Percentiles rank a stretch among this genome's conserved stretches.
phyloP scores from a whole-genome alignment of 2,329 filamentous ascomycete genomes.

The Atkinsonella texensis region DNA sequence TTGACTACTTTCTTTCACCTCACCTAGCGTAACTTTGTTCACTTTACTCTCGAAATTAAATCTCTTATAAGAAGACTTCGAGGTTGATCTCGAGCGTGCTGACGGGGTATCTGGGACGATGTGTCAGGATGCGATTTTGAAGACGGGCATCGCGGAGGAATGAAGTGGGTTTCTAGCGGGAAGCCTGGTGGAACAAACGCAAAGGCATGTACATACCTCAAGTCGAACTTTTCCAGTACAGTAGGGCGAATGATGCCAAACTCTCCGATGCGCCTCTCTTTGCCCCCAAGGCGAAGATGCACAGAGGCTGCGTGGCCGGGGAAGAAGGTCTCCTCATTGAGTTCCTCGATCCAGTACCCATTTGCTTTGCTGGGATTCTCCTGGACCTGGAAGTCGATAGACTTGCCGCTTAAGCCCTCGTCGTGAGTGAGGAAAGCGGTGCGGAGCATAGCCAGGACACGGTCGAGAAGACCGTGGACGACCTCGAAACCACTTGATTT shows the following conservation, averaged over 20 bases:
- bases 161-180: not conserved
- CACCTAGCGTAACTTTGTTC: conserved; percentile 2
- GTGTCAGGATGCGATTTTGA: not conserved
- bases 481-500: conserved; percentile 92
- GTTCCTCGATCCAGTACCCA: conserved; percentile 90
- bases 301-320: conserved; percentile 79
- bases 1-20: not conserved
- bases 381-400: conserved; percentile 39
- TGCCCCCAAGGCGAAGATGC: conserved; percentile 61
- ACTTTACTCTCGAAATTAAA: not conserved
- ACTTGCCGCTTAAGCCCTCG: conserved; percentile 46
- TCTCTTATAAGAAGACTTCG: conserved; percentile 68
- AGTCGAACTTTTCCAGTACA: conserved; percentile 85
- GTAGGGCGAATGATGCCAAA: conserved; percentile 91
- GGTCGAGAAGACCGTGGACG: conserved; percentile 87
- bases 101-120: conserved; percentile 59
- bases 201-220: conserved; percentile 44
- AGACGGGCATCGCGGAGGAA: not conserved
- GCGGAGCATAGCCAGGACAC: conserved; percentile 84
- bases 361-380: conserved; percentile 46
- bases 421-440: conserved; percentile 68
- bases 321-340: conserved; percentile 87
- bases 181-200: too few relatives aligned
- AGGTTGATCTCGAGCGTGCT: conserved; percentile 92
- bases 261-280: conserved; percentile 67